Conservation (phyloP, 2,329 filamentous ascomycete species). For the Aureobasidium leucospermi region DNA sequence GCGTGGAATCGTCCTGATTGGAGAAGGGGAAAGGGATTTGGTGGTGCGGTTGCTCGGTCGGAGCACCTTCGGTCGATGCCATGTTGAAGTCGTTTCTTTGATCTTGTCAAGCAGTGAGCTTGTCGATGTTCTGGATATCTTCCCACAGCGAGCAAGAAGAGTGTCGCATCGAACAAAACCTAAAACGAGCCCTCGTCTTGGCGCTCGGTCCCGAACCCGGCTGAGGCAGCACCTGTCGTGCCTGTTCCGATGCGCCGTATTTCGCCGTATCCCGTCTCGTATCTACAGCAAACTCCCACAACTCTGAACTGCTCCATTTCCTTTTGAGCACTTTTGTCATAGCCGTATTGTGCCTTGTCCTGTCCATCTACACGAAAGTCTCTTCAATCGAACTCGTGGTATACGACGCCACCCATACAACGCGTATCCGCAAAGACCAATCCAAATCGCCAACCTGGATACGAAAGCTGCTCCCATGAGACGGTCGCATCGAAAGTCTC, state of each 20-base stretch:
- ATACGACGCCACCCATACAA: neutral
- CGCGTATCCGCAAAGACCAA: neutral
- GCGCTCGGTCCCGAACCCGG: neutral
- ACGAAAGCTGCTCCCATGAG: conserved; percentile 13
- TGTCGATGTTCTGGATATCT: too few relatives aligned
- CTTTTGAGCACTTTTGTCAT: neutral
- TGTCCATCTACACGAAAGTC: too few relatives aligned
- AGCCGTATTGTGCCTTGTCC: neutral
- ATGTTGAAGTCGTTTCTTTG: neutral
- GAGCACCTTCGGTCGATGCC: neutral
- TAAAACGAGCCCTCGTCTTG: neutral
- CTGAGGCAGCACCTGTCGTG: neutral
- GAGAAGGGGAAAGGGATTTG: conserved; percentile 56
- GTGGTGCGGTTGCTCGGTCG: neutral
- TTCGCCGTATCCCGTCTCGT: neutral
- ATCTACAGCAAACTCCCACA: neutral
- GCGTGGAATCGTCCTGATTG: conserved; percentile 40
- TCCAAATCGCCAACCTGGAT: neutral
- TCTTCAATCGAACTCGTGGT: neutral
- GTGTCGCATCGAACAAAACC: neutral
- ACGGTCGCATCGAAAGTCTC: conserved; percentile 32
- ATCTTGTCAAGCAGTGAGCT: too few relatives aligned
- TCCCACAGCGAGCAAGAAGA: neutral
- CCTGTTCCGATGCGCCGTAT: neutral
- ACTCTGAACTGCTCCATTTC: neutral